Percentiles rank a stretch among this genome's conserved stretches.
These are phyloP conservation scores for Amanita pallidorosea DNA, from an alignment of 768 basidiomycete genomes.

Conservation along the genomic window DNA sequence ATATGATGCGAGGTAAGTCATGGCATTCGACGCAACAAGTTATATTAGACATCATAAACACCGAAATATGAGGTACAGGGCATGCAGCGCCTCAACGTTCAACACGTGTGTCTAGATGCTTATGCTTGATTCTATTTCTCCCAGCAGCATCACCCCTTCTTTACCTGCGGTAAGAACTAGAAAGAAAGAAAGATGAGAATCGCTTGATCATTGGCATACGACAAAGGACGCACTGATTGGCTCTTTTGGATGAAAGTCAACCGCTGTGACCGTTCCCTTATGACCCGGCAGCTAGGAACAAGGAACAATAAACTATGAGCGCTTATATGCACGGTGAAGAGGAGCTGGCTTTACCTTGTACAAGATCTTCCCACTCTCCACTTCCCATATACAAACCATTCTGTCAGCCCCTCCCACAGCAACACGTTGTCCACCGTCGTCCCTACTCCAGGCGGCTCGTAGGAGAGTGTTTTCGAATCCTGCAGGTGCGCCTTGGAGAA, in stretches of 20 bases:
- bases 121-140: conserved; percentile 74
- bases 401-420: conserved; percentile 91
- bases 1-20: too few species aligned
- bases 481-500: conserved; percentile 76
- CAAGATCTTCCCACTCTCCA: conserved; percentile 60
- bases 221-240: conserved; percentile 66
- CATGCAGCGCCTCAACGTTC: too few species aligned
- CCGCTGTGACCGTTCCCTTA: conserved; percentile 91
- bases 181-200: conserved; percentile 3
- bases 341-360: conserved; percentile 52
- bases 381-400: conserved; percentile 82
- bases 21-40: too few species aligned
- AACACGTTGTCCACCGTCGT: conserved; percentile 71
- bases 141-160: conserved; percentile 85
- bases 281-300: conserved; percentile 71
- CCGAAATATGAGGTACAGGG: not conserved
- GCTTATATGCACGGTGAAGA: not conserved
- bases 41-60: not conserved
- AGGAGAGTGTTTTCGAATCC: conserved; percentile 88
- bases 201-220: not conserved
- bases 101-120: conserved; percentile 1
- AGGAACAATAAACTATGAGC: not conserved
- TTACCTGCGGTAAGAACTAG: conserved; percentile 87
- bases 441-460: conserved; percentile 81
- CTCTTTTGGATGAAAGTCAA: conserved; percentile 94